Evolutionary conservation across 345 rosid species (phyloP).

Genomic region (Salix udensis): DNA sequence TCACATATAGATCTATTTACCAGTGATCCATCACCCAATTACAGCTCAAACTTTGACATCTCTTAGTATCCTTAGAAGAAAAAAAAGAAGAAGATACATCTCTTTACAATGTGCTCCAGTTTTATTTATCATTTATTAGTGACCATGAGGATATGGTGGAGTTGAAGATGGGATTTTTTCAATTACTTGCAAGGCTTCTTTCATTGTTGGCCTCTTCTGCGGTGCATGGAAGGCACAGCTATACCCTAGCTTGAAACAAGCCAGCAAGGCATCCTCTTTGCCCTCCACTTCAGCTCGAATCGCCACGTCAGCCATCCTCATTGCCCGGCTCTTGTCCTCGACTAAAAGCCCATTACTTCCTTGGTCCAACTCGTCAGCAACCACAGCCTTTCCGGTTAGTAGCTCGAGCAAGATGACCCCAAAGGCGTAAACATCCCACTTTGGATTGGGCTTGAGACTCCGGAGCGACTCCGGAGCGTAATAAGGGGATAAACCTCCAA

Average conservation of each 20-base stretch:
- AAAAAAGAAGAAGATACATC: conserved; percentile 5
- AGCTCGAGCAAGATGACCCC: conserved; percentile 81
- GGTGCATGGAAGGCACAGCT: conserved; percentile 80
- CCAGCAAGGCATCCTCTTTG: conserved; percentile 72
- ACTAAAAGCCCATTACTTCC: conserved; percentile 63
- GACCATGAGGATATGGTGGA: conserved; percentile 27
- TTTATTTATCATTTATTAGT: conserved; percentile 18
- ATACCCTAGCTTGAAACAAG: conserved; percentile 70
- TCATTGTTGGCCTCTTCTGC: conserved; percentile 82
- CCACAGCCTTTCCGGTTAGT: conserved; percentile 63
- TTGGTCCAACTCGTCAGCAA: conserved; percentile 78
- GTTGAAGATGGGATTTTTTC: conserved; percentile 55
- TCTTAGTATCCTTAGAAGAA: too few species aligned
- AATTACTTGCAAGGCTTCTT: conserved; percentile 67
- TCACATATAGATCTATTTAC: not conserved
- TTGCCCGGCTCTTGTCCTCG: conserved; percentile 58
- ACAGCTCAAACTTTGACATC: not conserved
- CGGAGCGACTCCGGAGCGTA: conserved; percentile 83
- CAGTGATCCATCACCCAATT: conserved; percentile 1
- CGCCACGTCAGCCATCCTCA: conserved; percentile 61
- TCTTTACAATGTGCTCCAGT: conserved; percentile 15
- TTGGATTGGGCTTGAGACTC: conserved; percentile 71
- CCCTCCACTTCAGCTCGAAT: conserved; percentile 83
- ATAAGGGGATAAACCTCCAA: conserved; percentile 60
- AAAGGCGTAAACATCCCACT: conserved; percentile 87